Conservation (phyloP, 2,329 filamentous ascomycete species). For the Fusarium annulatum region DNA sequence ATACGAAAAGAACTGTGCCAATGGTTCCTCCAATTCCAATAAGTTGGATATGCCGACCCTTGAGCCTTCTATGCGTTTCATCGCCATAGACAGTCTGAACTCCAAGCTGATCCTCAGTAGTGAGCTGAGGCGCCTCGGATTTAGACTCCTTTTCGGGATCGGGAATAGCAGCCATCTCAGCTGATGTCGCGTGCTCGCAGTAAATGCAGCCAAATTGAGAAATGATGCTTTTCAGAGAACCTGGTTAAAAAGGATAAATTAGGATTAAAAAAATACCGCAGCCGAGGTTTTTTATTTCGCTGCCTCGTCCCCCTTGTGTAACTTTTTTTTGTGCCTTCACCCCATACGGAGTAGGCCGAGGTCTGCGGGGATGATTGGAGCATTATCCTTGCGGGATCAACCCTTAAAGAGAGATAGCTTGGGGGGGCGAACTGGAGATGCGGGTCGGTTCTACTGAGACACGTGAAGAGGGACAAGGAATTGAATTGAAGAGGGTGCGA, state of each 20-base stretch:
- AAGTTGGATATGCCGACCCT: slow-evolving; percentile 67
- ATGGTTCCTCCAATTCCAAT: slow-evolving; percentile 74
- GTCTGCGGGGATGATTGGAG: slow-evolving; percentile 17
- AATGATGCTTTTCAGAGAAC: not conserved
- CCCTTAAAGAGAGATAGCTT: slow-evolving; percentile 12
- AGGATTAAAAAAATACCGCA: slow-evolving; percentile 21
- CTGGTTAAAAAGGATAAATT: not conserved
- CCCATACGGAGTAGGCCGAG: slow-evolving; percentile 17
- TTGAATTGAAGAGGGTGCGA: not conserved
- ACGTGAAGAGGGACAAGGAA: not conserved
- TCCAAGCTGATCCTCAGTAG: slow-evolving; percentile 3
- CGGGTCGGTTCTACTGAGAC: not conserved
- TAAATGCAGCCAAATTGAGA: not conserved
- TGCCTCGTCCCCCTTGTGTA: not conserved
- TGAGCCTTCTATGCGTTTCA: slow-evolving; percentile 62
- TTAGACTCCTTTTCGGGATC: slow-evolving; percentile 37
- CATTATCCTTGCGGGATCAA: not conserved
- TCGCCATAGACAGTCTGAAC: slow-evolving; percentile 19
- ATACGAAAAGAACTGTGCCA: slow-evolving; percentile 68
- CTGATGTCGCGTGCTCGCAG: not conserved
- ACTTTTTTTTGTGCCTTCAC: slow-evolving; percentile 19
- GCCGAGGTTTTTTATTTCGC: slow-evolving; percentile 4
- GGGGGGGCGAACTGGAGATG: not conserved
- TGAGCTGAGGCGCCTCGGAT: not conserved
- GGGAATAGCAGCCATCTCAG: slow-evolving; percentile 33